These are phyloP conservation scores for Aotearoamyces nothofagi DNA, from an alignment of 2,329 filamentous ascomycete species.

Conservation along the genomic window DNA sequence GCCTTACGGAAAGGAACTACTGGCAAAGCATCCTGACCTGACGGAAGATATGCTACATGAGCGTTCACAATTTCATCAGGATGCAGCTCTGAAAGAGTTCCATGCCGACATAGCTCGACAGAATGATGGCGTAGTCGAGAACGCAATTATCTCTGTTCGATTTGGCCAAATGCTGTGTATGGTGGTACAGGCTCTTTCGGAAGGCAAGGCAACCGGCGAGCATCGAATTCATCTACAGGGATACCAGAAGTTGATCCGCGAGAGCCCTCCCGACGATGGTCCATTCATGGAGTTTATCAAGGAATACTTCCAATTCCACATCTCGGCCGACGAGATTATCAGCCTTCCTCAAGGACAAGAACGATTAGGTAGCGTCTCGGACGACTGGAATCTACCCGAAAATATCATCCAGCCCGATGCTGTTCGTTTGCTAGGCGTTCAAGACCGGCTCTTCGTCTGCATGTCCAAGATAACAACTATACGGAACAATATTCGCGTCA, in stretches of 20 bases:
- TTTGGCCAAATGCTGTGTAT: constrained; percentile 51
- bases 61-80: constrained; percentile 39
- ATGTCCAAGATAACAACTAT: constrained; percentile 68
- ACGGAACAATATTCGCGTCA: constrained; percentile 55
- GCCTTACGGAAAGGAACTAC: constrained; percentile 36
- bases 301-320: constrained; percentile 76
- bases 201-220: constrained; percentile 44
- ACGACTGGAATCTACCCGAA: constrained; percentile 1
- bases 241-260: constrained; percentile 56
- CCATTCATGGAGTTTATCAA: constrained; percentile 58
- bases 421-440: constrained; percentile 56
- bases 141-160: constrained; percentile 33
- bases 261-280: constrained; percentile 44
- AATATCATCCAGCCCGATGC: constrained; percentile 3
- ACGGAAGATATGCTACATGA: constrained; percentile 29
- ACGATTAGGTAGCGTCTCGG: constrained; percentile 16
- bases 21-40: constrained; percentile 32
- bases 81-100: constrained; percentile 36
- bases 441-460: constrained; percentile 66
- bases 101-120: constrained; percentile 29
- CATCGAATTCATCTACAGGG: constrained; percentile 69
- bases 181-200: constrained; percentile 39
- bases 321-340: constrained; percentile 47
- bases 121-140: constrained; percentile 27
- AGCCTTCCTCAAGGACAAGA: constrained; percentile 24